A percentile compares a stretch with the other conserved stretches of the same genome.
Conservation (phyloP, 202 grass and related monocot species). For the Alloteropsis angusta region DNA sequence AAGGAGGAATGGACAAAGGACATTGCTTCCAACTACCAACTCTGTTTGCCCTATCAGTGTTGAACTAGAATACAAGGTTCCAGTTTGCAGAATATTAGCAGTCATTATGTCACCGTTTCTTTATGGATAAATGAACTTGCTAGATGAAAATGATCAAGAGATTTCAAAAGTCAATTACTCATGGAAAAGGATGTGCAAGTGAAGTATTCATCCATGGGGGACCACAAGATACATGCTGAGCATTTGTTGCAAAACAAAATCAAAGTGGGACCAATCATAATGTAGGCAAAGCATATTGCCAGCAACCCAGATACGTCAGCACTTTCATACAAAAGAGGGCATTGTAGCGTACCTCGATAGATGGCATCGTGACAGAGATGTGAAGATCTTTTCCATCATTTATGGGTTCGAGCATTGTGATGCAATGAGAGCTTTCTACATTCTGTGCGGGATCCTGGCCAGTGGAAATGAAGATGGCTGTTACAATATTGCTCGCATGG, state of each 20-base stretch:
- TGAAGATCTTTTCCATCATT: conserved; percentile 85
- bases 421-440: conserved; percentile 93
- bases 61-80: neutral
- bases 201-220: conserved; percentile 2
- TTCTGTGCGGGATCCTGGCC: conserved; percentile 94
- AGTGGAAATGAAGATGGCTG: conserved; percentile 89
- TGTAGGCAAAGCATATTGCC: neutral
- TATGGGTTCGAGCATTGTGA: conserved; percentile 84
- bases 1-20: neutral
- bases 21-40: neutral
- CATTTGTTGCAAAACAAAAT: conserved; percentile 23
- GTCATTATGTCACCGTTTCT: neutral
- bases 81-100: neutral
- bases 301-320: neutral
- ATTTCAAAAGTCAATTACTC: neutral
- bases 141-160: conserved; percentile 1
- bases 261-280: conserved; percentile 11
- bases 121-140: neutral
- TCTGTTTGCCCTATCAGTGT: neutral
- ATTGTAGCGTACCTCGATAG: conserved; percentile 66
- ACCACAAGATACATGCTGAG: conserved; percentile 16
- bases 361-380: conserved; percentile 92
- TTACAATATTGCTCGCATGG: conserved; percentile 85
- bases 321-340: conserved; percentile 8
- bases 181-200: conserved; percentile 26